A percentile compares a stretch with the other conserved stretches of the same genome.
Evolutionary conservation across 2,329 filamentous ascomycete genomes (phyloP).

Genomic region (Cercospora berteroae): DNA sequence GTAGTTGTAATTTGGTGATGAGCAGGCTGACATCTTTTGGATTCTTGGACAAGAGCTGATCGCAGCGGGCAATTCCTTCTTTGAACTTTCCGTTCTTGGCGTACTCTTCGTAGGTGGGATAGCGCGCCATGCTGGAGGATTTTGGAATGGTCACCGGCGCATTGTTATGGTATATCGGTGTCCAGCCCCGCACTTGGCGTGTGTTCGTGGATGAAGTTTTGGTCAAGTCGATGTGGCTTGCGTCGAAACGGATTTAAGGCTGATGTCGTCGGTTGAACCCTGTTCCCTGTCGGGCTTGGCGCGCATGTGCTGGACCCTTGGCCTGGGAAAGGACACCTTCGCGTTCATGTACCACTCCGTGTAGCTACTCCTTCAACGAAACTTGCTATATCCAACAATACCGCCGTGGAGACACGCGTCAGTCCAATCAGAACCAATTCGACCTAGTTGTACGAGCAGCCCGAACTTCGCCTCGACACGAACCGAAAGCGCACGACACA

Average conservation of each 20-base stretch:
- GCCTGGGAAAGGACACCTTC: slow-evolving; percentile 11
- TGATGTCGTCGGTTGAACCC: background rate
- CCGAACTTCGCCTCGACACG: background rate
- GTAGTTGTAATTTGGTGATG: slow-evolving; percentile 35
- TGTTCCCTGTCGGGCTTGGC: slow-evolving; percentile 5
- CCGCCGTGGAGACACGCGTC: background rate
- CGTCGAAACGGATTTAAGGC: background rate
- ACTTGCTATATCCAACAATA: background rate
- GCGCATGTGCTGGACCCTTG: slow-evolving; percentile 4
- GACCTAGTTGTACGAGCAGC: background rate
- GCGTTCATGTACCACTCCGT: background rate
- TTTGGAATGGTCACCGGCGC: background rate
- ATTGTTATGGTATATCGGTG: background rate
- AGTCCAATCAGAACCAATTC: background rate
- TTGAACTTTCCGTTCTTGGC: slow-evolving; percentile 29
- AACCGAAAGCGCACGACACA: slow-evolving; percentile 4
- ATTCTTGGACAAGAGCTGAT: slow-evolving; percentile 34
- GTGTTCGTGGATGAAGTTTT: background rate
- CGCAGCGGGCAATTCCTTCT: slow-evolving; percentile 36
- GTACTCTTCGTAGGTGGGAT: slow-evolving; percentile 38
- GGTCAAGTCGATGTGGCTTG: background rate
- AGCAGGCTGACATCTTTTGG: slow-evolving; percentile 34
- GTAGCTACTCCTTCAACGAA: background rate
- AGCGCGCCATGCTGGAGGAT: slow-evolving; percentile 33
- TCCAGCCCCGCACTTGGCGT: background rate